Base-by-base conservation (phyloP, 768 basidiomycete genomes). In the Multifurca ochricompacta region DNA sequence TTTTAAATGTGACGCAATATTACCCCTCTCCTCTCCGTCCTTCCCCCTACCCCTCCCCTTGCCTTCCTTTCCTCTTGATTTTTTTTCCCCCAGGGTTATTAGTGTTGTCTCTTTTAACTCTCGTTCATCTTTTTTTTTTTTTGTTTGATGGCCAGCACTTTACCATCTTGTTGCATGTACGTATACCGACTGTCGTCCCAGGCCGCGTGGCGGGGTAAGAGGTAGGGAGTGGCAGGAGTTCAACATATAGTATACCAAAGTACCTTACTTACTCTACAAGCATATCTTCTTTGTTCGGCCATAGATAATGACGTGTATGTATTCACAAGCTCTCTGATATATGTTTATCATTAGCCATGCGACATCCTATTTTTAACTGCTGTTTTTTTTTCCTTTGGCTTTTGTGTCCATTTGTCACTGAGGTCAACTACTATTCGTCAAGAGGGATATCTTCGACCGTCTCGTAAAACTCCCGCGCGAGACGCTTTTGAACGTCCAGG, bases 381-480 rank as follows among this genome's bases (percentile, higher is more conserved):
- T 28, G 16, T 30, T 30, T 13, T 19, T 25, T 19, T 14, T 7
- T 23, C 30, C 7, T 10, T 6, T 11, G 31, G 72, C 4, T 81
- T n/a, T n/a, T n/a, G n/a, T n/a, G n/a, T n/a, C n/a, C n/a, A n/a
- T n/a, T n/a, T n/a, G n/a, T n/a, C n/a, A n/a, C n/a, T n/a, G n/a
- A n/a, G n/a, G n/a, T n/a, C n/a, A n/a, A n/a, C n/a, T n/a, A n/a
- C n/a, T 77, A 53, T 31, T 49, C 42, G 30, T 59, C 52, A n/a
- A 58, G 56, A 10, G 50, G 35, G 48, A 79, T 76, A 58, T 94
- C 88, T 52, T 82, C 77, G 4, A 91, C 85, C 4, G 79, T 82
- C n/a, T 79, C 79, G 63, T 92, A 95, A 66, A 94, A 91, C 65
- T 94, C 92, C 62, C 75, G 77, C 43, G 91, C 83, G 41, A 96